These are phyloP conservation scores for Santalum album DNA, from an alignment of 164 flowering plant genomes.

Conservation along the genomic window DNA sequence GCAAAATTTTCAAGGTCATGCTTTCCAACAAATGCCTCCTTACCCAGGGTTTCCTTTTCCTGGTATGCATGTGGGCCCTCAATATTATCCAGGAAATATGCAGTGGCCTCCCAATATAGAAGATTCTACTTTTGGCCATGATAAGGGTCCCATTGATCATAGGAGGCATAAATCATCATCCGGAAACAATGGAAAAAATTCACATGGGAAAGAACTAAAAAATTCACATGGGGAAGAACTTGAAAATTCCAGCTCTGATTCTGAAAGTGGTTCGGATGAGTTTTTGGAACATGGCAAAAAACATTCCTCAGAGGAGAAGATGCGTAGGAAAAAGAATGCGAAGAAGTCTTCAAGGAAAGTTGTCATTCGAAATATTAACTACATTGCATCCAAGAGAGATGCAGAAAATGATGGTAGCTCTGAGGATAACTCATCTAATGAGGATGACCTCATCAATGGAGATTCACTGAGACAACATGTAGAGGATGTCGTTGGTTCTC, in stretches of 20 bases:
- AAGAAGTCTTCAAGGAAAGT: conserved; percentile 70
- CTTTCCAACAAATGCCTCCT: conserved; percentile 41
- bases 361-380: conserved; percentile 83
- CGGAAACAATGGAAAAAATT: conserved; percentile 31
- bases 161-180: conserved; percentile 28
- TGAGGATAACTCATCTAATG: conserved; percentile 42
- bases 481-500: conserved; percentile 65
- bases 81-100: conserved; percentile 57
- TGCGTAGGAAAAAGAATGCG: conserved; percentile 34
- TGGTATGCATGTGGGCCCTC: conserved; percentile 47
- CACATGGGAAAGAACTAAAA: no score
- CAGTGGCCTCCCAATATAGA: conserved; percentile 51
- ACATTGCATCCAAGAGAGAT: conserved; percentile 56
- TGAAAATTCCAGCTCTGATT: conserved; percentile 33
- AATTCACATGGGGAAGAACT: no score
- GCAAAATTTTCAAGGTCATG: conserved; percentile 49
- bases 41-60: conserved; percentile 55
- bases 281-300: conserved; percentile 15
- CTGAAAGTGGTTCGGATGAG: conserved; percentile 41
- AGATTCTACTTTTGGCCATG: conserved; percentile 28
- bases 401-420: conserved; percentile 33
- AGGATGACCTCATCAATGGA: conserved; percentile 48
- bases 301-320: conserved; percentile 25
- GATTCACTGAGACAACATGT: conserved; percentile 57
- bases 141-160: conserved; percentile 22